Conservation (phyloP, 495 filamentous ascomycete genomes). For the Podospora australis region DNA sequence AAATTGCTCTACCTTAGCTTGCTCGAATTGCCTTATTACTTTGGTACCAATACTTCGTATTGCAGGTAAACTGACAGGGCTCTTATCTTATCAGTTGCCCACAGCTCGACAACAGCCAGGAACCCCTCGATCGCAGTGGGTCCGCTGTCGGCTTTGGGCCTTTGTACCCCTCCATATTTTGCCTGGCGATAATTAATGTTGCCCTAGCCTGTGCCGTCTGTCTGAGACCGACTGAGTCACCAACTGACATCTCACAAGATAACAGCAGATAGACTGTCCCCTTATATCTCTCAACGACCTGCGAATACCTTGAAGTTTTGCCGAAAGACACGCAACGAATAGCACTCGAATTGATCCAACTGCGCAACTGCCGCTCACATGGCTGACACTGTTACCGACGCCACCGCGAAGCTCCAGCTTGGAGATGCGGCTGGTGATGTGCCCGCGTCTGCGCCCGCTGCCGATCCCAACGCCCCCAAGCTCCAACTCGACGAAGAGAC, state of each 20-base stretch:
- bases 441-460: conserved; percentile 22
- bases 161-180: too few relatives aligned
- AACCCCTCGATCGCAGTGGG: too few relatives aligned
- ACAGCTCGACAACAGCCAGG: too few relatives aligned
- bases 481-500: conserved; percentile 60
- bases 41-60: too few relatives aligned
- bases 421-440: conserved; percentile 45
- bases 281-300: background rate
- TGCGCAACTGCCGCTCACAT: conserved; percentile 31
- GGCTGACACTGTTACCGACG: conserved; percentile 50
- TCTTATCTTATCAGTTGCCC: too few relatives aligned
- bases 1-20: too few relatives aligned
- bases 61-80: too few relatives aligned
- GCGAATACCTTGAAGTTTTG: background rate
- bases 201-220: too few relatives aligned
- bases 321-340: background rate
- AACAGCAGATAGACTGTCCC: background rate
- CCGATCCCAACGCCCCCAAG: conserved; percentile 42
- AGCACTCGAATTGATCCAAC: background rate
- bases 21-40: too few relatives aligned
- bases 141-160: too few relatives aligned
- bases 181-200: too few relatives aligned
- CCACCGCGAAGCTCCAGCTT: conserved; percentile 52
- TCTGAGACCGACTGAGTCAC: too few relatives aligned
- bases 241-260: background rate